A percentile compares a stretch with the other conserved stretches of the same genome.
These are phyloP conservation scores for Crithidia expoeki DNA, from an alignment of 208 protist genomes.

Conservation along the genomic window DNA sequence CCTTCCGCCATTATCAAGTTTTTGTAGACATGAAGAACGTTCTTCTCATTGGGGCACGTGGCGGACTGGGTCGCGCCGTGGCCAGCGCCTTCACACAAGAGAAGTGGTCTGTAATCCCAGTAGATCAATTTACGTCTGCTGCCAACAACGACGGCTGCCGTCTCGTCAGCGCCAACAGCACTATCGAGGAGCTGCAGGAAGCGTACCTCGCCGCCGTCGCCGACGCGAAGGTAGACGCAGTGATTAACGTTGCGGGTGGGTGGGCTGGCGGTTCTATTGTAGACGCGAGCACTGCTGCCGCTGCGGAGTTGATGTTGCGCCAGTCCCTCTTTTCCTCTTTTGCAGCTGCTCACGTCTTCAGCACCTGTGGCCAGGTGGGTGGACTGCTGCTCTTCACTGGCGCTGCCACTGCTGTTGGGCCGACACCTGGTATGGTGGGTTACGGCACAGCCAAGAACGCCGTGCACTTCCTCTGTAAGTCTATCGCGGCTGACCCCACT, in stretches of 20 bases:
- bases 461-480: constrained; percentile 80
- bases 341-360: constrained; percentile 60
- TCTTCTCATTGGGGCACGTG: constrained; percentile 50
- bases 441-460: constrained; percentile 88
- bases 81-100: constrained; percentile 30
- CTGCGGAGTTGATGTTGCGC: constrained; percentile 71
- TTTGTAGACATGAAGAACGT: constrained; percentile 17
- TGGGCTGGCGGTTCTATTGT: constrained; percentile 64
- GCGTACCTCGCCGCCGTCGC: constrained; percentile 30
- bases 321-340: constrained; percentile 80
- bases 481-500: constrained; percentile 45
- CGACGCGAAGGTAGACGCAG: constrained; percentile 45
- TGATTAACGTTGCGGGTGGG: constrained; percentile 84
- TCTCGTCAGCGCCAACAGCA: constrained; percentile 30
- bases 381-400: constrained; percentile 78
- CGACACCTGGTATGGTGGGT: constrained; percentile 76
- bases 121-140: constrained; percentile 6
- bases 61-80: constrained; percentile 49
- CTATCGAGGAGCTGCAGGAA: constrained; percentile 37
- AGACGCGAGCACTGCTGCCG: constrained; percentile 27
- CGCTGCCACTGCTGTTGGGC: constrained; percentile 24
- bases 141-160: neutral
- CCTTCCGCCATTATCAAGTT: neutral
- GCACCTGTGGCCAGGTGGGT: constrained; percentile 32
- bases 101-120: constrained; percentile 31